Conservation (phyloP, 2,329 filamentous ascomycete species). For the Aspergillus novoparasiticus region DNA sequence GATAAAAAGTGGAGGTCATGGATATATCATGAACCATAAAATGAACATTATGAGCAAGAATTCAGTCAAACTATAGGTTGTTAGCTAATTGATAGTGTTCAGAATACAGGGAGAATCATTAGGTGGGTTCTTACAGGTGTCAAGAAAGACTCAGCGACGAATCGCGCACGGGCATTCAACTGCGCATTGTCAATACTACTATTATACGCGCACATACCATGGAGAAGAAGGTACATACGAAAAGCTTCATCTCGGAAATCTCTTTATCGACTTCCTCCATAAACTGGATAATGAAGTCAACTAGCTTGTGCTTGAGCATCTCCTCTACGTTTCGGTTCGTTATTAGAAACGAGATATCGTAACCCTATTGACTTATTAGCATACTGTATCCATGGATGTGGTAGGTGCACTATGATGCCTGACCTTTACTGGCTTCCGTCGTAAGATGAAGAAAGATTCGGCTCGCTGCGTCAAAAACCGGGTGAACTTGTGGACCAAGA, state of each 20-base stretch:
- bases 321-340: constrained; percentile 99
- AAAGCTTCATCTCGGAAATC: constrained; percentile 99
- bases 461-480: constrained; percentile 94
- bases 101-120: not conserved
- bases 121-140: constrained; percentile 68
- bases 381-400: not conserved
- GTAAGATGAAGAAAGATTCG: constrained; percentile 93
- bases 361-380: constrained; percentile 66
- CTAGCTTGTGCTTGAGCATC: constrained; percentile 98
- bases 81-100: constrained; percentile 30
- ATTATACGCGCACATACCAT: not conserved
- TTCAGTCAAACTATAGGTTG: constrained; percentile 24
- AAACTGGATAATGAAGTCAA: constrained; percentile 98
- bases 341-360: constrained; percentile 98
- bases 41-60: constrained; percentile 9
- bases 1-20: constrained; percentile 21
- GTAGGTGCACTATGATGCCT: constrained; percentile 21
- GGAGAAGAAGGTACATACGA: constrained; percentile 62
- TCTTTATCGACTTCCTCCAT: constrained; percentile 99
- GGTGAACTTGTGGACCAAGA: constrained; percentile 97
- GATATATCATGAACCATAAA: constrained; percentile 22
- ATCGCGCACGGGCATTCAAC: constrained; percentile 95
- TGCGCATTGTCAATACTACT: constrained; percentile 44
- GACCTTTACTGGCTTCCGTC: constrained; percentile 94
- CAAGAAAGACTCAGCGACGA: constrained; percentile 97